Percentiles rank a stretch among this genome's conserved stretches.
These are phyloP conservation scores for Fagus sylvatica DNA, from an alignment of 306 rosid genomes.

Conservation along the genomic window DNA sequence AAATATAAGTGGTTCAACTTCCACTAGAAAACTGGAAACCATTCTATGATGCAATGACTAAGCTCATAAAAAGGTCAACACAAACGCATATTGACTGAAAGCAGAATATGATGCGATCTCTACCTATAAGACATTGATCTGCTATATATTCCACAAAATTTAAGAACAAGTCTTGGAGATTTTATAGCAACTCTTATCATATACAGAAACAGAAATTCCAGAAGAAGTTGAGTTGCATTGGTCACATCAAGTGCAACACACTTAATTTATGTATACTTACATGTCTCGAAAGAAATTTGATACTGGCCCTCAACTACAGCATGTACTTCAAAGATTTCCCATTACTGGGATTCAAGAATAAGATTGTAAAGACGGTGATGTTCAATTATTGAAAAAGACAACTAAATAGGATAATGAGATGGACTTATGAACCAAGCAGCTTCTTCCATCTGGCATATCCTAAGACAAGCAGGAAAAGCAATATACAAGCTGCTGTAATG, in stretches of 20 bases:
- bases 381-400: conserved; percentile 6
- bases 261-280: background rate
- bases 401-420: background rate
- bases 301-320: conserved; percentile 47
- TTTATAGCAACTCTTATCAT: background rate
- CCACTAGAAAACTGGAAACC: background rate
- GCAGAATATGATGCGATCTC: background rate
- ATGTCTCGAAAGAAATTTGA: background rate
- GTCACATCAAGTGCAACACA: background rate
- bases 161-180: background rate
- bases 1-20: background rate
- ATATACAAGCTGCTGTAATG: conserved; percentile 37
- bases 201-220: background rate
- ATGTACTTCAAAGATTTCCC: conserved; percentile 43
- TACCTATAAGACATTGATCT: background rate
- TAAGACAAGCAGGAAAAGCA: conserved; percentile 62
- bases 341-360: background rate
- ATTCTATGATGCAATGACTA: background rate
- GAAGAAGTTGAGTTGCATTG: conserved; percentile 22
- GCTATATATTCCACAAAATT: background rate
- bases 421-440: conserved; percentile 71
- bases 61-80: background rate
- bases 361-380: background rate
- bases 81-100: background rate
- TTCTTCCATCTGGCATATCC: conserved; percentile 95